These are phyloP conservation scores for Phytophthora parvispora DNA, from an alignment of 352 stramenopile genomes.

Conservation along the genomic window DNA sequence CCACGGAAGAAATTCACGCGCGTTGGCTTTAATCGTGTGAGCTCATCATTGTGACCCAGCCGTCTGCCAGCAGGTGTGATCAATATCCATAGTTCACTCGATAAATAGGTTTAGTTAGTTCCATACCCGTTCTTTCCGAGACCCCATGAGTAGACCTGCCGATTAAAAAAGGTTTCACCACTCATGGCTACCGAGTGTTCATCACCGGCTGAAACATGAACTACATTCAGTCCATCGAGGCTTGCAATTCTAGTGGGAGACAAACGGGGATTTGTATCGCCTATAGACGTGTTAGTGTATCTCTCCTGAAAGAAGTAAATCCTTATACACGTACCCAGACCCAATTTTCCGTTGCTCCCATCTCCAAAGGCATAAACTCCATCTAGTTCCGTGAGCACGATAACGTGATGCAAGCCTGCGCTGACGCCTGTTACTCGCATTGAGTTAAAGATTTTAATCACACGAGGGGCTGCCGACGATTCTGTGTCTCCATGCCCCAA, in stretches of 20 bases:
- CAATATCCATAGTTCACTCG: neutral
- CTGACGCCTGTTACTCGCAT: constrained; percentile 63
- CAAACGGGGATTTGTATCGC: constrained; percentile 46
- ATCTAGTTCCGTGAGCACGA: constrained; percentile 76
- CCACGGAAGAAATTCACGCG: constrained; percentile 80
- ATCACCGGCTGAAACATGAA: constrained; percentile 70
- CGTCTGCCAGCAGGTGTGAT: constrained; percentile 42
- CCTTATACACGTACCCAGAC: constrained; percentile 54
- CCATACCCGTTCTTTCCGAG: constrained; percentile 68
- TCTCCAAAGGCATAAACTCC: constrained; percentile 81
- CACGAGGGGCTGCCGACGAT: constrained; percentile 47
- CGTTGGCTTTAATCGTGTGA: constrained; percentile 63
- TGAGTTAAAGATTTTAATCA: constrained; percentile 68
- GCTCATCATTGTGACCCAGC: constrained; percentile 73
- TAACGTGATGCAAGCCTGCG: constrained; percentile 67
- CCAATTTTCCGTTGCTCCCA: constrained; percentile 70
- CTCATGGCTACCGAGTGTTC: constrained; percentile 76
- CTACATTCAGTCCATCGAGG: constrained; percentile 65
- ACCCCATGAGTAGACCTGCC: constrained; percentile 88
- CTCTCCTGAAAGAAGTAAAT: neutral
- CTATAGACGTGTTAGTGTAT: constrained; percentile 26
- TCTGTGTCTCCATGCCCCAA: constrained; percentile 64
- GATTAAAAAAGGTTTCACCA: constrained; percentile 72
- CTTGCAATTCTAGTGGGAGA: constrained; percentile 50
- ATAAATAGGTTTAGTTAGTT: neutral